These are phyloP conservation scores for Flagelloscypha sp. DNA, from an alignment of 768 basidiomycete species.

Conservation along the genomic window DNA sequence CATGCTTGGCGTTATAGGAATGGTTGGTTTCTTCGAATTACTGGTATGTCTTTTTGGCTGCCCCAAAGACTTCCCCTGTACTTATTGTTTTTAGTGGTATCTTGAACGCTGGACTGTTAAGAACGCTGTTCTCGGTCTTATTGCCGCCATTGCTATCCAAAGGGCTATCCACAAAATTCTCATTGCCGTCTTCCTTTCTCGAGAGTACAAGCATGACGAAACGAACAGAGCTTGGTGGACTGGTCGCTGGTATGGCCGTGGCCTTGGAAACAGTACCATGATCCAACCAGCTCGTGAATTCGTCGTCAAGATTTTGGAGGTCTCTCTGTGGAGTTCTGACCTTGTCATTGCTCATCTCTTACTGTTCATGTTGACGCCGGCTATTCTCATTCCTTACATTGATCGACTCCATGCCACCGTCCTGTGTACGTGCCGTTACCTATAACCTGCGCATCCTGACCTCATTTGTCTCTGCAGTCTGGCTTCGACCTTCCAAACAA, in stretches of 20 bases:
- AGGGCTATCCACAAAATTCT: slow-evolving; percentile 89
- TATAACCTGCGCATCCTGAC: slow-evolving; percentile 14
- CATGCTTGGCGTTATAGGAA: slow-evolving; percentile 69
- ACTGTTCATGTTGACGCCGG: slow-evolving; percentile 84
- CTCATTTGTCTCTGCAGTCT: slow-evolving; percentile 44
- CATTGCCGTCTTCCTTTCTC: slow-evolving; percentile 88
- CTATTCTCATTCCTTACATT: slow-evolving; percentile 83
- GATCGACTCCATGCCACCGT: slow-evolving; percentile 87
- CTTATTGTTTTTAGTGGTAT: slow-evolving; percentile 62
- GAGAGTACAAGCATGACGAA: slow-evolving; percentile 99
- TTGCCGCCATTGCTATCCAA: slow-evolving; percentile 87
- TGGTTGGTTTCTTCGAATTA: slow-evolving; percentile 95
- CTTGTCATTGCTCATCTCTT: slow-evolving; percentile 82
- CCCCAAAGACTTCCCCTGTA: slow-evolving; percentile 10
- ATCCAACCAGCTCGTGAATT: slow-evolving; percentile 98
- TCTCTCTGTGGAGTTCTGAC: slow-evolving; percentile 93
- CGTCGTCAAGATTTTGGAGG: slow-evolving; percentile 94
- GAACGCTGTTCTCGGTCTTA: slow-evolving; percentile 89
- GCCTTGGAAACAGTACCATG: slow-evolving; percentile 83
- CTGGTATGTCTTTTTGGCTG: slow-evolving; percentile 48
- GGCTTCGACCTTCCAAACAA: slow-evolving; percentile 91
- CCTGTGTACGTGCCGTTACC: slow-evolving; percentile 57
- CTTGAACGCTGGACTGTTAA: slow-evolving; percentile 86
- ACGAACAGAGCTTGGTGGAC: slow-evolving; percentile 99
- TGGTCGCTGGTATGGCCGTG: slow-evolving; percentile 93